Evolutionary conservation across 2,329 filamentous ascomycete genomes (phyloP), one percentile per base, ranked within the genome.

Genomic region (Fusarium napiforme): DNA sequence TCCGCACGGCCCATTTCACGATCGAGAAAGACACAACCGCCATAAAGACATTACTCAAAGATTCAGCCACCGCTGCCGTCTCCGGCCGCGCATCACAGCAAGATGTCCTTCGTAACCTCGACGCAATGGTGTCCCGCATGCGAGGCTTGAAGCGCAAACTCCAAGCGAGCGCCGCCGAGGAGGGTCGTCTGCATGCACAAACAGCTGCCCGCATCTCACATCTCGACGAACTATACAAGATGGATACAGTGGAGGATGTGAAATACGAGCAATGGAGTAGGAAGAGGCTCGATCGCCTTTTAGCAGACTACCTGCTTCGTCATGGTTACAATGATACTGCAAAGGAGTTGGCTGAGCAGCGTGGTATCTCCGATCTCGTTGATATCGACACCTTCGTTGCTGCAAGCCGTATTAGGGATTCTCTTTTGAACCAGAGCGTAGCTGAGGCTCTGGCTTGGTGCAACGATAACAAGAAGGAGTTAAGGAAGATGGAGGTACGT

Each of bases 241-340:
- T 98, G 77, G 89, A 92, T 64, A 93, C 90, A 69, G 86, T 98
- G 69, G 93, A 94, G 59, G 96, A 99, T 80, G 94, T 97, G 76
- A 94, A 94, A 79, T 99, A 98, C 83, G 96, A 98, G 79, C 86
- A 89, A 64, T 99, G 96, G 96, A 94, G 93, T 69, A 90, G 93
- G 61, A 90, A 90, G 43, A 87, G 96, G 28, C 86, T 99, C 49
- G 93, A 97, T 82, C 87, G 96, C 23, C 84, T 98, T 65, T 84
- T 99, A 53, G 93, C 97, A n/a, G 96, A 99, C 80, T 97, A 98
- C 82, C 87, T 99, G 74, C 85, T 98, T 55, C 89, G 96, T 14
- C 91, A 92, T 69, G 96, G 96, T 7, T 97, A 96, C 79, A 89
- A 89, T 23, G 89, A 93, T 28, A 96, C 91, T 75, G 96, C 96